Conservation (phyloP, 768 basidiomycete species). For the Termitomyces sp. region DNA sequence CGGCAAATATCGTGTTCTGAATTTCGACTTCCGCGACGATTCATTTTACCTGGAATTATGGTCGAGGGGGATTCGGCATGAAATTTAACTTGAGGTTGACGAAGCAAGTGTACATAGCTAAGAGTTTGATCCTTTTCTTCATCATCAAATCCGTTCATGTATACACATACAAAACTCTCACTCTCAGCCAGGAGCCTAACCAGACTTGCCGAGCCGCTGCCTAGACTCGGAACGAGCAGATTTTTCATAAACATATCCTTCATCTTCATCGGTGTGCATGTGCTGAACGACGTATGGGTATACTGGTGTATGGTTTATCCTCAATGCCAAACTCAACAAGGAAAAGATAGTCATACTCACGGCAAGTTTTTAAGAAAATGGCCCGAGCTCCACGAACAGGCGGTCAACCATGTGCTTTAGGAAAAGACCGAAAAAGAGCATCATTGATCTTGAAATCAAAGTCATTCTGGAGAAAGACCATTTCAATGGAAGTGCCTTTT, state of each 20-base stretch:
- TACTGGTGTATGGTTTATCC: neutral
- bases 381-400: neutral
- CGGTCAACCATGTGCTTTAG: neutral
- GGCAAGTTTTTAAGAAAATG: neutral
- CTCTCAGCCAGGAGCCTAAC: neutral
- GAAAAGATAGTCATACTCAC: neutral
- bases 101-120: neutral
- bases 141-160: neutral
- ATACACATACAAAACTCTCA: neutral
- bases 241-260: neutral
- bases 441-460: too few species aligned
- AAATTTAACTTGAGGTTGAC: neutral
- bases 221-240: neutral
- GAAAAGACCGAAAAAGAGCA: neutral
- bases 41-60: neutral
- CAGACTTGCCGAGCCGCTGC: neutral
- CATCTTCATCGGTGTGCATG: too few species aligned
- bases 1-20: slow-evolving; percentile 8
- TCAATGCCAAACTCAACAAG: neutral
- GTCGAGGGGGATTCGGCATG: neutral
- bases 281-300: neutral
- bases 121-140: neutral
- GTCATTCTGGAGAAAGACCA: neutral
- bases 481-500: neutral
- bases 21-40: neutral